Conservation (phyloP, 2,329 filamentous ascomycete genomes). For the Scytalidium sp. region DNA sequence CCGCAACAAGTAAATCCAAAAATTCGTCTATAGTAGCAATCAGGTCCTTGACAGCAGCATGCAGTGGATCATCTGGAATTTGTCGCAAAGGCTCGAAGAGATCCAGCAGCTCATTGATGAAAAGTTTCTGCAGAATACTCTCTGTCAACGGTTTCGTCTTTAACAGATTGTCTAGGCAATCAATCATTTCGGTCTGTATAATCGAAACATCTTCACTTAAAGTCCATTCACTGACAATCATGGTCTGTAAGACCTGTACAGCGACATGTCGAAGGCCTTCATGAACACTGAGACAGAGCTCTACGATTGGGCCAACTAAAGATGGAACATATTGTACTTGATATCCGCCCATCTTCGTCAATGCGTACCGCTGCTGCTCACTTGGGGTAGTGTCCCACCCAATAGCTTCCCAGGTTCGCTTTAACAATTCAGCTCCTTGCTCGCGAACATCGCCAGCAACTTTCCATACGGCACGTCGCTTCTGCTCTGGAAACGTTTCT, state of each 20-base stretch:
- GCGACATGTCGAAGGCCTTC: constrained; percentile 86
- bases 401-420: constrained; percentile 88
- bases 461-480: constrained; percentile 95
- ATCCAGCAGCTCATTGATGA: constrained; percentile 79
- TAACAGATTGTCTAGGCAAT: constrained; percentile 86
- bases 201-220: constrained; percentile 87
- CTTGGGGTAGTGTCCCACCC: constrained; percentile 90
- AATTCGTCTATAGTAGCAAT: constrained; percentile 86
- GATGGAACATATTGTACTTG: constrained; percentile 97
- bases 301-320: constrained; percentile 86
- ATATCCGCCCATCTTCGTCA: constrained; percentile 88
- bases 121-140: constrained; percentile 86
- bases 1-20: constrained; percentile 84
- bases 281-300: constrained; percentile 92
- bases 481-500: constrained; percentile 96
- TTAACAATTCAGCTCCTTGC: constrained; percentile 80
- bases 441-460: constrained; percentile 96
- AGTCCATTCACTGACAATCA: constrained; percentile 99
- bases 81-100: constrained; percentile 72
- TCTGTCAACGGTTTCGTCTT: constrained; percentile 86
- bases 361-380: constrained; percentile 72
- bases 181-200: constrained; percentile 95
- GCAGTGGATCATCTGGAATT: constrained; percentile 68
- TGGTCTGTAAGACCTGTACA: constrained; percentile 90
- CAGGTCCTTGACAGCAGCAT: constrained; percentile 72